phyloP scores from a whole-genome alignment of 2,329 filamentous ascomycete genomes.

The Diaporthe caulivora region DNA sequence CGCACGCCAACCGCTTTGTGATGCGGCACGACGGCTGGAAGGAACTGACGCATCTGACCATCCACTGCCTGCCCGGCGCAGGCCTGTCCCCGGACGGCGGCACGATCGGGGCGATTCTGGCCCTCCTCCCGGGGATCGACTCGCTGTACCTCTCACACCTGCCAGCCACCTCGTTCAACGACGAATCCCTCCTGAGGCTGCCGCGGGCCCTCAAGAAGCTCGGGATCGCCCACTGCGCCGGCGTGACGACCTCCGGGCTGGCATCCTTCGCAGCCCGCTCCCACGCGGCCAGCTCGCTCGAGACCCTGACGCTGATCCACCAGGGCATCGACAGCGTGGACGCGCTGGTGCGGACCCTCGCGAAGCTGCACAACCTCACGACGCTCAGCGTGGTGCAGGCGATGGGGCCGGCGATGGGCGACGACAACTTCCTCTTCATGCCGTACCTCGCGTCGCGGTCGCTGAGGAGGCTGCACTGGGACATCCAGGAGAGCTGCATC shows the following conservation, averaged over 20 bases:
- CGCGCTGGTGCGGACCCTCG: conserved; percentile 69
- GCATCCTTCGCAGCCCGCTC: conserved; percentile 66
- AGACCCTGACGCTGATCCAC: conserved; percentile 66
- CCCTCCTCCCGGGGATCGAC: conserved; percentile 65
- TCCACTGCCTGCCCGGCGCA: conserved; percentile 70
- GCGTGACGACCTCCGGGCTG: conserved; percentile 68
- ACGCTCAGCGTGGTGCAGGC: conserved; percentile 68
- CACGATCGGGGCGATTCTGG: conserved; percentile 61
- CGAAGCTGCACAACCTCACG: conserved; percentile 62
- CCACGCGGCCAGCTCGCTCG: conserved; percentile 58
- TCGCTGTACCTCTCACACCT: conserved; percentile 71
- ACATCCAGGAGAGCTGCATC: conserved; percentile 64
- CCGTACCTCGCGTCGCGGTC: conserved; percentile 71
- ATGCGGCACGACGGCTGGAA: conserved; percentile 66
- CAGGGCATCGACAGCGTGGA: conserved; percentile 68
- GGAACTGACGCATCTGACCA: conserved; percentile 66
- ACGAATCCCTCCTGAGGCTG: conserved; percentile 66
- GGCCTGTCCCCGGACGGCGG: conserved; percentile 65
- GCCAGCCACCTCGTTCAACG: conserved; percentile 67
- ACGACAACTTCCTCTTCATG: conserved; percentile 71
- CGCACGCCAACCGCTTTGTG: conserved; percentile 50
- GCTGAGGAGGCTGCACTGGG: conserved; percentile 71
- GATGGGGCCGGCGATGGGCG: conserved; percentile 66
- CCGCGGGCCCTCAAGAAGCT: conserved; percentile 65
- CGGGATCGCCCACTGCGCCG: conserved; percentile 66